These are phyloP conservation scores for Sporothrix protearum DNA, from an alignment of 2,329 filamentous ascomycete species.

Conservation along the genomic window DNA sequence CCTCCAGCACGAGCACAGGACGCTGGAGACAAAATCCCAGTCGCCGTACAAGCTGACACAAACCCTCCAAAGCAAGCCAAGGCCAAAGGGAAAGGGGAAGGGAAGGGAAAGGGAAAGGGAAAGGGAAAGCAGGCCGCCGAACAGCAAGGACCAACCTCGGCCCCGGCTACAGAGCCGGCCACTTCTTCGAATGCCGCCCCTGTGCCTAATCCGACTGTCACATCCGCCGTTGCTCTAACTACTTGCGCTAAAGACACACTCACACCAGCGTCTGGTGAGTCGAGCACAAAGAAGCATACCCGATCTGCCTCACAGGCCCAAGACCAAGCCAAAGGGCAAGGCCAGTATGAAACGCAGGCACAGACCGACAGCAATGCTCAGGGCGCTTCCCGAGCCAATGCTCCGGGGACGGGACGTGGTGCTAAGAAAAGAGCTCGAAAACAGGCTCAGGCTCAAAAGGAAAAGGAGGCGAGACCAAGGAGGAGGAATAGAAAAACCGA, in stretches of 20 bases:
- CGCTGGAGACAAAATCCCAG: background rate
- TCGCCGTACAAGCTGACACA: background rate
- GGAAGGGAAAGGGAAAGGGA: background rate
- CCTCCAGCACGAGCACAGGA: background rate
- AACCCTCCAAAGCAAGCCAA: background rate
- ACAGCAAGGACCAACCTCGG: background rate
- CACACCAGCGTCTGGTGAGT: background rate
- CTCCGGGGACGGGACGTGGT: background rate
- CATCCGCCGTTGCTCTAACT: background rate
- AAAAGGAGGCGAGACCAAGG: background rate
- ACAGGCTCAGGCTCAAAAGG: background rate
- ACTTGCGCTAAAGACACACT: background rate
- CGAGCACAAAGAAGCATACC: background rate
- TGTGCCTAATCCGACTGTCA: background rate
- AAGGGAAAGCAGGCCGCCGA: background rate
- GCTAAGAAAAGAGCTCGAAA: background rate
- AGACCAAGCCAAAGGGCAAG: background rate
- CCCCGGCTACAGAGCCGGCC: background rate
- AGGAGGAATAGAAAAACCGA: background rate
- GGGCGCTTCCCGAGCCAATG: background rate
- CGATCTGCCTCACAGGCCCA: background rate
- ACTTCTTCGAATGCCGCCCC: background rate
- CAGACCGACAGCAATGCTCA: background rate
- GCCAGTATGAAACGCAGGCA: background rate
- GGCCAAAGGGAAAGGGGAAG: background rate